Conservation (phyloP, 305 asterid species). For the Caryopteris hybrid region DNA sequence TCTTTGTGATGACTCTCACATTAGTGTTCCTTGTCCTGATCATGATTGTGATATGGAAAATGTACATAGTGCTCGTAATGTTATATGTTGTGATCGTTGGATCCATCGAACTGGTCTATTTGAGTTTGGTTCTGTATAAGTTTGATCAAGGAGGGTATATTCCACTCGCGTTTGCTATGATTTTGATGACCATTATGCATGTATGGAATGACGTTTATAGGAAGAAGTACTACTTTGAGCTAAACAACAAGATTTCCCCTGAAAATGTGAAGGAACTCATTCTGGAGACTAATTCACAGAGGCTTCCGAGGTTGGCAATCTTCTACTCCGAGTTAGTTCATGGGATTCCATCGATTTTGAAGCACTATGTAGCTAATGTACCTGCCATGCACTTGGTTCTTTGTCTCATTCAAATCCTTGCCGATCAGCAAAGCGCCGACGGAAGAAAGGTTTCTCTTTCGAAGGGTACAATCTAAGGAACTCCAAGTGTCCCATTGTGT, state of each 20-base stretch:
- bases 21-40: slow-evolving; percentile 37
- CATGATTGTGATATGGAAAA: slow-evolving; percentile 68
- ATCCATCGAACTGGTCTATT: slow-evolving; percentile 35
- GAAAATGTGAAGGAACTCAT: slow-evolving; percentile 31
- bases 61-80: slow-evolving; percentile 34
- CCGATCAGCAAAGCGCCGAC: slow-evolving; percentile 48
- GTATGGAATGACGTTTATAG: slow-evolving; percentile 51
- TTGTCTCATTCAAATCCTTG: slow-evolving; percentile 53
- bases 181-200: slow-evolving; percentile 46
- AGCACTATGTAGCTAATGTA: slow-evolving; percentile 50
- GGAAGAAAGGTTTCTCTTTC: too few relatives aligned
- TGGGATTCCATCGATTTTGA: slow-evolving; percentile 71
- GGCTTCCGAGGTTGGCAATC: slow-evolving; percentile 53
- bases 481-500: slow-evolving; percentile 48
- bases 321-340: slow-evolving; percentile 68
- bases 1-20: slow-evolving; percentile 57
- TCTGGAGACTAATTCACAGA: slow-evolving; percentile 11
- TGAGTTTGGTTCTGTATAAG: slow-evolving; percentile 61
- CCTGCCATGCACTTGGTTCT: slow-evolving; percentile 62
- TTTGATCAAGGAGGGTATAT: slow-evolving; percentile 56
- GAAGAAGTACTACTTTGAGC: too few relatives aligned
- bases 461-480: slow-evolving; percentile 41
- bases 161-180: slow-evolving; percentile 43
- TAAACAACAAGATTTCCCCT: slow-evolving; percentile 43
- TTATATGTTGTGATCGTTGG: slow-evolving; percentile 27